These are phyloP conservation scores for Diplosphaera chodatii DNA, from an alignment of 139 green algal species.

Conservation along the genomic window DNA sequence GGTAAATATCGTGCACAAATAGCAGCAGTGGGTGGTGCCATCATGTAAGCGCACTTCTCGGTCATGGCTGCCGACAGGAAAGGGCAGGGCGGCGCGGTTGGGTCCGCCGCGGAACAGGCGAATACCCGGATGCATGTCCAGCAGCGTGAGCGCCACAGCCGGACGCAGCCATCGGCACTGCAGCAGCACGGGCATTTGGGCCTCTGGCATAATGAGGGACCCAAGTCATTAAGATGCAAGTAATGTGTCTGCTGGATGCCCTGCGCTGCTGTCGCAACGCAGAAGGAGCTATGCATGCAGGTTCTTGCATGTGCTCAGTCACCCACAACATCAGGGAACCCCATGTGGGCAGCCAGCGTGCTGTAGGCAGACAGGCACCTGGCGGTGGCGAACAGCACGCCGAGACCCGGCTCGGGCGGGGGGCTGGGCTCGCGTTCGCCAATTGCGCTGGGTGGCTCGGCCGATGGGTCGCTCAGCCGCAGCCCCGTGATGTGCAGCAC, in stretches of 20 bases:
- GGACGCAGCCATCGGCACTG: conserved; percentile 66
- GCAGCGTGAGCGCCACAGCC: conserved; percentile 55
- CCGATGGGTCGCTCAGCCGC: background rate
- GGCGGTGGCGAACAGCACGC: conserved; percentile 56
- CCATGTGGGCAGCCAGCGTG: no score
- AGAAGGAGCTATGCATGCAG: no score
- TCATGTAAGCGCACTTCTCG: conserved; percentile 13
- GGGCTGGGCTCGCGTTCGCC: background rate
- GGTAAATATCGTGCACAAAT: no score
- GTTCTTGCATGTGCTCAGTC: no score
- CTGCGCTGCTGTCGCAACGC: no score
- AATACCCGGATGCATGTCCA: conserved; percentile 50
- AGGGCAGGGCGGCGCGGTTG: background rate
- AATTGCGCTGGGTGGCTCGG: background rate
- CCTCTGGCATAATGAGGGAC: no score
- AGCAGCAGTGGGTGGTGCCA: no score
- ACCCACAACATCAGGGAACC: no score
- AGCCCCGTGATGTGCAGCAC: conserved; percentile 48
- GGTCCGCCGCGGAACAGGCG: background rate
- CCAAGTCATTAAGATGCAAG: no score
- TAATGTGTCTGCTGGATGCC: no score
- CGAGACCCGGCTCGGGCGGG: background rate
- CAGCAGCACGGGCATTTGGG: no score
- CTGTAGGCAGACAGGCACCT: no score
- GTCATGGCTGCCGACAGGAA: conserved; percentile 19